Percentiles rank a stretch among this genome's conserved stretches.
Evolutionary conservation across 345 rosid genomes (phyloP).

Genomic region (Rhodomyrtus tomentosa): DNA sequence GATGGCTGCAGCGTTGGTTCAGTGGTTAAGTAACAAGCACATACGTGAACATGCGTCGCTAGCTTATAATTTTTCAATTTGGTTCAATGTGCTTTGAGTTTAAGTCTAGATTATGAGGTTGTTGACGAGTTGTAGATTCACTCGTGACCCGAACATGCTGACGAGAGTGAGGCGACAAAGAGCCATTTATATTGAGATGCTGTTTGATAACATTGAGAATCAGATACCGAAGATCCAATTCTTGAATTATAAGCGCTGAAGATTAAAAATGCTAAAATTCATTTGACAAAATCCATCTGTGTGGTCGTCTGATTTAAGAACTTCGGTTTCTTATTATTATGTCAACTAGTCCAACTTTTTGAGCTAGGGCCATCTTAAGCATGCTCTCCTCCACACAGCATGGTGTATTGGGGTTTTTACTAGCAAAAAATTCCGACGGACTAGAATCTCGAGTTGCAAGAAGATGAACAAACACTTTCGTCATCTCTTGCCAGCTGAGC

Average conservation of each 20-base stretch:
- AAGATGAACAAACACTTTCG: no score
- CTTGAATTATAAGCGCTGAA: background rate
- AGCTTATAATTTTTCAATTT: no score
- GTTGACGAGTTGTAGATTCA: no score
- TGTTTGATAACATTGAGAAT: no score
- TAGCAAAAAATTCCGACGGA: background rate
- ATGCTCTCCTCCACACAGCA: background rate
- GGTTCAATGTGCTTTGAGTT: no score
- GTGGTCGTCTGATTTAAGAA: background rate
- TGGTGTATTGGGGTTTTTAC: background rate
- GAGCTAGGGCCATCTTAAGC: background rate
- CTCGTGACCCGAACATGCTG: no score
- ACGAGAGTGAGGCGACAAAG: no score
- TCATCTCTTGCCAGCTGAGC: background rate
- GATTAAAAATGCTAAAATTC: background rate
- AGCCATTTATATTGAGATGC: no score
- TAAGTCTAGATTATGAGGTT: no score
- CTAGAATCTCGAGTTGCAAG: background rate
- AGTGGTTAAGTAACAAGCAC: background rate
- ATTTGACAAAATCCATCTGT: fast-evolving
- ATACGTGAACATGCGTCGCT: no score
- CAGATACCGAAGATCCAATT: no score
- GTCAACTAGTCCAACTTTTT: background rate
- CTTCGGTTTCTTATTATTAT: no score
- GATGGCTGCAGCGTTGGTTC: background rate